phyloP scores from a whole-genome alignment of 305 asterid species.

The Solanum aculeatissimum region DNA sequence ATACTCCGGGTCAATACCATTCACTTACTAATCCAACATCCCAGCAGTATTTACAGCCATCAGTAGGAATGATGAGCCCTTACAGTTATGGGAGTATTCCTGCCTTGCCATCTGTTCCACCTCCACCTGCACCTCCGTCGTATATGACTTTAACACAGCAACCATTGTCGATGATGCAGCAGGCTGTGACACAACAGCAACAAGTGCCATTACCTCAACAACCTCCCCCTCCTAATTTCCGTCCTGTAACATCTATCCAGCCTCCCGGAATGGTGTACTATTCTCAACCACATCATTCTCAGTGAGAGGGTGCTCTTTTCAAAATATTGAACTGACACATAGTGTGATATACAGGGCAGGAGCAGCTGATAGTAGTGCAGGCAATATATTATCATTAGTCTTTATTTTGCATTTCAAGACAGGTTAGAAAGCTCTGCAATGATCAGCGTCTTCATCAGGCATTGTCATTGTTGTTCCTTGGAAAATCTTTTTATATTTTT shows the following conservation, averaged over 20 bases:
- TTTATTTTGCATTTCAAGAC: background rate
- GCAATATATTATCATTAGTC: background rate
- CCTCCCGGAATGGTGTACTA: constrained; percentile 68
- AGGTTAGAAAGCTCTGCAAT: background rate
- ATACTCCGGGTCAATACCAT: constrained; percentile 44
- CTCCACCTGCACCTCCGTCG: constrained; percentile 32
- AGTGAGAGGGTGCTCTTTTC: constrained; percentile 14
- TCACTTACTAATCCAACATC: constrained; percentile 33
- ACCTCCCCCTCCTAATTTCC: constrained; percentile 39
- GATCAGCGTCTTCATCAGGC: background rate
- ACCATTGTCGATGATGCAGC: constrained; percentile 28
- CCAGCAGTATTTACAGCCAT: constrained; percentile 55
- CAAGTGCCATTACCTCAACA: constrained; percentile 20
- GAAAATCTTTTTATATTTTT: background rate
- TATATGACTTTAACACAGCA: constrained; percentile 56
- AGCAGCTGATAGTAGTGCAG: constrained; percentile 5
- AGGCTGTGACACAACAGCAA: constrained; percentile 23
- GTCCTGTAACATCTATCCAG: constrained; percentile 40
- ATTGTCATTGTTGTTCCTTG: background rate
- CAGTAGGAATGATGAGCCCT: constrained; percentile 33
- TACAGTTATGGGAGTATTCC: constrained; percentile 43
- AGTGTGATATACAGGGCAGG: background rate
- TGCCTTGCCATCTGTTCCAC: constrained; percentile 39
- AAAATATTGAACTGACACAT: background rate
- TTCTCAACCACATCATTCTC: constrained; percentile 46